Base-by-base conservation (phyloP, 805 yeast genomes). In the Babjeviella inositovora region DNA sequence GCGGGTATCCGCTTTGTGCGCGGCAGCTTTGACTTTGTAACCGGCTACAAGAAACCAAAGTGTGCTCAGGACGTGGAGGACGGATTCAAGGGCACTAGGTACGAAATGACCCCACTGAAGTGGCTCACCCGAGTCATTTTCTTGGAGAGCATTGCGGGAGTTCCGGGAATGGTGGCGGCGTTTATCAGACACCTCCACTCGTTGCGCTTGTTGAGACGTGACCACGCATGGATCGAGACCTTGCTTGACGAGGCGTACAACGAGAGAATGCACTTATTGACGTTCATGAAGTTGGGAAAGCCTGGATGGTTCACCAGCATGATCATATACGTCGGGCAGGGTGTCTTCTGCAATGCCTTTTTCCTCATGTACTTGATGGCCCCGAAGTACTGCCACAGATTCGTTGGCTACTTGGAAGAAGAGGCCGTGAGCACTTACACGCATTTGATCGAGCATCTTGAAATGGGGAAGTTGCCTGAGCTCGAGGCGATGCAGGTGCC, bases 91-190 rank as follows among this genome's bases (percentile, higher is more conserved):
- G 25, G 39, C 23, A 50, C 47, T 23, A 35, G 62, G 23, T 60
- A 54, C 31, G 50, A 50, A 24, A 67, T 74, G 77, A 66, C 74
- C 5, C 63, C 62, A 13, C 54, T 50, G 25, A 66, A 69, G 37
- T 75, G 84, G 84, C 34, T 75, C 28, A 62, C 68, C 5, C 43
- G 76, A 25, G 46, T 62, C 27, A 63, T 75, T 18, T 71, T 75
- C 34, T 54, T 74, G 33, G 85, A 74, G 42, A 61, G 71, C 29
- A 57, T 75, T 26, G 85, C 85, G 4, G 84, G 81, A 6, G 79
- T 74, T n/a, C 85, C 85, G 1, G 84, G 85, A 7, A 64, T 71
- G 57, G 76, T 70, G 22, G 85, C 79, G 3, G 75, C 76, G 2
- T 74, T 72, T 45, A 43, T 75, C 20, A 59, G 84, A 27, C 84